These are phyloP conservation scores for Isatis tinctoria DNA, from an alignment of 345 rosid genomes.

Conservation along the genomic window DNA sequence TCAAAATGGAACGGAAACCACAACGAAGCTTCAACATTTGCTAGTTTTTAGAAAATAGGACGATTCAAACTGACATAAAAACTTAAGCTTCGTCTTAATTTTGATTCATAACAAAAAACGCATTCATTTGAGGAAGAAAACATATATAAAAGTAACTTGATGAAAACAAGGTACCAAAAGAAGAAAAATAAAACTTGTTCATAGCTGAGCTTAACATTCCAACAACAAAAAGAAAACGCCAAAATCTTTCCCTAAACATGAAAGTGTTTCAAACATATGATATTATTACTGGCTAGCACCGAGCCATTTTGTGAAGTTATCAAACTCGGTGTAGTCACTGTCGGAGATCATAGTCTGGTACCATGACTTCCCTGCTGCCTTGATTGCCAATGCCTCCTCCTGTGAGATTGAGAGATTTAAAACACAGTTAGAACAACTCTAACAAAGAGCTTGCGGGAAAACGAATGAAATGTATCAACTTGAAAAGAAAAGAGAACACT, in stretches of 20 bases:
- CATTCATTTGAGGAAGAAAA: background rate
- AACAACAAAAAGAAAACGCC: background rate
- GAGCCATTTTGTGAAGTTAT: constrained; percentile 80
- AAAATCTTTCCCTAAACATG: constrained; percentile 26
- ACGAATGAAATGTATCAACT: background rate
- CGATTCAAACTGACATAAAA: background rate
- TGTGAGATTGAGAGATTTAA: constrained; percentile 7
- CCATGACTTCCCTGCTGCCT: constrained; percentile 91
- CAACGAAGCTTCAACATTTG: background rate
- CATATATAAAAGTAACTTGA: background rate
- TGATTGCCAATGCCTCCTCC: constrained; percentile 82
- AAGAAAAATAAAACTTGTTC: constrained; percentile 14
- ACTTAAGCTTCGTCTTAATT: background rate
- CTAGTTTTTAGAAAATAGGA: background rate
- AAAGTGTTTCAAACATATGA: background rate
- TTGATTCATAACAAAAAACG: background rate
- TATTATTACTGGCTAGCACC: constrained; percentile 63
- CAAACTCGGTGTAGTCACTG: constrained; percentile 88
- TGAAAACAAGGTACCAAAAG: background rate
- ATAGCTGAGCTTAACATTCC: constrained; percentile 8
- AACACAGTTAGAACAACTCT: background rate
- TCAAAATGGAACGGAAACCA: too few species aligned
- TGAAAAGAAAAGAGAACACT: background rate
- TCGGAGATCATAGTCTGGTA: constrained; percentile 90
- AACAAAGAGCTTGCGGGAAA: background rate